A percentile compares a stretch with the other conserved stretches of the same genome.
phyloP scores from a whole-genome alignment of 2,329 filamentous ascomycete species.

The Diaporthe sp. region DNA sequence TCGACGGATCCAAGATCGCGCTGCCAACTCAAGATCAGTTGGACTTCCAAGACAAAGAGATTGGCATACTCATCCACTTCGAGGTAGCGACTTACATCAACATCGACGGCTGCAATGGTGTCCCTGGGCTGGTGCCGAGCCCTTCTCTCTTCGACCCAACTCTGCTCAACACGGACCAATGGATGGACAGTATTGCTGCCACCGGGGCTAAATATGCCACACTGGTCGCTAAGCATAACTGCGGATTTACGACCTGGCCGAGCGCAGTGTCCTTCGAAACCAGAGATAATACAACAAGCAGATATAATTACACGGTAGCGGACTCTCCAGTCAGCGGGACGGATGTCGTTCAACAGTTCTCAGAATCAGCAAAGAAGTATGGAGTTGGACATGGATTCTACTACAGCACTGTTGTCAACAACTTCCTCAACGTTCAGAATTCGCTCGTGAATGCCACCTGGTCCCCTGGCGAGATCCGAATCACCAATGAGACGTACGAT shows the following conservation, averaged over 20 bases:
- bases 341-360: slow-evolving; percentile 45
- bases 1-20: slow-evolving; percentile 45
- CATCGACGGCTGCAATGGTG: slow-evolving; percentile 46
- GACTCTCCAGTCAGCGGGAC: slow-evolving; percentile 44
- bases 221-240: slow-evolving; percentile 48
- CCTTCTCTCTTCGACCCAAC: slow-evolving; percentile 42
- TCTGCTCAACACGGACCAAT: slow-evolving; percentile 45
- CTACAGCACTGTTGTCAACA: slow-evolving; percentile 48
- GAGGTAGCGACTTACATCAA: slow-evolving; percentile 45
- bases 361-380: slow-evolving; percentile 44
- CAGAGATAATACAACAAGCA: slow-evolving; percentile 42
- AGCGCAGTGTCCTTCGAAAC: slow-evolving; percentile 45
- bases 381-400: slow-evolving; percentile 47
- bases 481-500: slow-evolving; percentile 44
- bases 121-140: slow-evolving; percentile 43
- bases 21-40: slow-evolving; percentile 45
- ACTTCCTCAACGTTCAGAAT: slow-evolving; percentile 46
- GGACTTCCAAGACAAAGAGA: slow-evolving; percentile 45
- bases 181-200: slow-evolving; percentile 46
- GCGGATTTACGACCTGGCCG: slow-evolving; percentile 48
- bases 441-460: slow-evolving; percentile 40
- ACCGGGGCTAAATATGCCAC: slow-evolving; percentile 47
- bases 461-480: slow-evolving; percentile 41
- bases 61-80: slow-evolving; percentile 46
- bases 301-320: slow-evolving; percentile 47